phyloP scores from a whole-genome alignment of 192 early-diverging fungal genomes.

The Rhizophagus clarus region DNA sequence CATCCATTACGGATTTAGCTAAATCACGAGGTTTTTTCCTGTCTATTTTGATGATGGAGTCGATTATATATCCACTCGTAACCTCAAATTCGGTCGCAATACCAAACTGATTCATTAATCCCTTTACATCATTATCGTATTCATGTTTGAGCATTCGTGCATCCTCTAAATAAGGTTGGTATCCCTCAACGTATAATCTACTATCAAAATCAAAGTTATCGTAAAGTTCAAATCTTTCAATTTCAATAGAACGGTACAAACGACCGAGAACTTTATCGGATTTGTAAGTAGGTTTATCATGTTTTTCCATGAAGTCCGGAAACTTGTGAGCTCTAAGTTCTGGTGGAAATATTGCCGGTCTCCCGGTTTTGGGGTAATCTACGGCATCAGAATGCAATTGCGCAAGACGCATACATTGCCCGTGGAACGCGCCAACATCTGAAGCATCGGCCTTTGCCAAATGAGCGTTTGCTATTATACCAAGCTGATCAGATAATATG shows the following conservation, averaged over 20 bases:
- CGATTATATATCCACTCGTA: conserved; percentile 42
- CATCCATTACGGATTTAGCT: conserved; percentile 47
- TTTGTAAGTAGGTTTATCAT: conserved; percentile 48
- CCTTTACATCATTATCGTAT: conserved; percentile 57
- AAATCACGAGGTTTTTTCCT: conserved; percentile 56
- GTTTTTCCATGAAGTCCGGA: conserved; percentile 78
- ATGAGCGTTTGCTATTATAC: conserved; percentile 70
- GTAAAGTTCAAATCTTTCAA: conserved; percentile 46
- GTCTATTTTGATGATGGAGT: conserved; percentile 39
- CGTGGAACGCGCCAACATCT: conserved; percentile 48
- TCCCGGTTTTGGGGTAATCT: conserved; percentile 74
- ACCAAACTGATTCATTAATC: conserved; percentile 70
- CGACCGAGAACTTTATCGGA: conserved; percentile 56
- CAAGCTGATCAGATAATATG: conserved; percentile 63
- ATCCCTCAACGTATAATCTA: conserved; percentile 48
- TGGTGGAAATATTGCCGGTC: conserved; percentile 50
- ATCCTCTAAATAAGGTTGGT: conserved; percentile 53
- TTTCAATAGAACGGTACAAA: conserved; percentile 55
- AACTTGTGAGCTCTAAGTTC: conserved; percentile 47
- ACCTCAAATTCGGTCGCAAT: conserved; percentile 47
- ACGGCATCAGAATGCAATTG: no score
- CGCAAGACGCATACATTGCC: conserved; percentile 58
- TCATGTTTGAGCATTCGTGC: conserved; percentile 41
- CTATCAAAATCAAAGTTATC: conserved; percentile 44
- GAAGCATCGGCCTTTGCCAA: conserved; percentile 61